phyloP scores from a whole-genome alignment of 805 yeast genomes.

The Starmerella scarabaei region DNA sequence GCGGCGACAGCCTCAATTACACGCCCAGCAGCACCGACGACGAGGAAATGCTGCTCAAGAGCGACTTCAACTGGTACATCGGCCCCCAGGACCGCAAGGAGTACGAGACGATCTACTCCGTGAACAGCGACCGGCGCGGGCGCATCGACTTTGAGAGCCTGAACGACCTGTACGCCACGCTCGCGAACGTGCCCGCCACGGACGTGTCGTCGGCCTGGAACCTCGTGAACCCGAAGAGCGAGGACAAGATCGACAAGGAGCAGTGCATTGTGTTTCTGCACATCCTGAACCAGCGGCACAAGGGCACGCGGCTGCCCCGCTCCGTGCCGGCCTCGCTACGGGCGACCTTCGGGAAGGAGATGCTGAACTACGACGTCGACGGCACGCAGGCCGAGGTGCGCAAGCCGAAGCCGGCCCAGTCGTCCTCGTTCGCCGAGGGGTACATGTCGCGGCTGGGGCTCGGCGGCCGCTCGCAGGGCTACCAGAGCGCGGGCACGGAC shows the following conservation, averaged over 20 bases:
- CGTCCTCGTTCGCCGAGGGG: slow-evolving; percentile 23
- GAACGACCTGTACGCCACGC: slow-evolving; percentile 51
- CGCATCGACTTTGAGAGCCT: slow-evolving; percentile 64
- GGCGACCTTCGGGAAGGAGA: slow-evolving; percentile 80
- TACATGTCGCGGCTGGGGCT: slow-evolving; percentile 32
- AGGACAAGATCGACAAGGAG: slow-evolving; percentile 82
- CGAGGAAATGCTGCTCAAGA: slow-evolving; percentile 50
- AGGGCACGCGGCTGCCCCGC: slow-evolving; percentile 73
- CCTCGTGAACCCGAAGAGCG: slow-evolving; percentile 78
- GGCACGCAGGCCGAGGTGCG: slow-evolving; percentile 40
- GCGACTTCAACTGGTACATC: slow-evolving; percentile 91
- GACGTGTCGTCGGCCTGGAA: slow-evolving; percentile 91
- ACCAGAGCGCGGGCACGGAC: slow-evolving; percentile 46
- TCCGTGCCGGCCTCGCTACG: slow-evolving; percentile 88
- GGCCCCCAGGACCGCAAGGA: slow-evolving; percentile 71
- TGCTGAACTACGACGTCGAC: slow-evolving; percentile 44
- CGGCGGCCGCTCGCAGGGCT: slow-evolving; percentile 25
- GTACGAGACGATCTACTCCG: slow-evolving; percentile 65
- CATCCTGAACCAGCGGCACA: slow-evolving; percentile 77
- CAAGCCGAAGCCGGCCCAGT: slow-evolving; percentile 6
- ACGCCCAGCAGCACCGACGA: slow-evolving; percentile 30
- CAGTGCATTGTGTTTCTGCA: slow-evolving; percentile 83
- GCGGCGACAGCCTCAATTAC: slow-evolving; percentile 11
- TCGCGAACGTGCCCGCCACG: slow-evolving; percentile 61
- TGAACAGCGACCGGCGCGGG: slow-evolving; percentile 67